Evolutionary conservation across 2,329 filamentous ascomycete species (phyloP).

Genomic region (Tolypocladium endophyticum): DNA sequence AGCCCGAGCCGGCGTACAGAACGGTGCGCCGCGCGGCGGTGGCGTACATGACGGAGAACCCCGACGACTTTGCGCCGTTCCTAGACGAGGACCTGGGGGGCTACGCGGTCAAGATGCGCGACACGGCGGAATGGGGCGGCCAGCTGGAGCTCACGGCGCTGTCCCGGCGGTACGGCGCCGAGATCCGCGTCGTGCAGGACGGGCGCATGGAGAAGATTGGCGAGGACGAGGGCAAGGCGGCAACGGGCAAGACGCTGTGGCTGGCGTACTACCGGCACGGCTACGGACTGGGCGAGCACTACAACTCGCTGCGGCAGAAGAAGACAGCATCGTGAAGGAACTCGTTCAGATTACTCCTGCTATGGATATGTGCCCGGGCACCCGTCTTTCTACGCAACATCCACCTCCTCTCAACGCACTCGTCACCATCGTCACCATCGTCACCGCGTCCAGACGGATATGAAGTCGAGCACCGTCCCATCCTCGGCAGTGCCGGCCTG

Average conservation of each 20-base stretch:
- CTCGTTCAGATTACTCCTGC: background rate
- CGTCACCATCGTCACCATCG: background rate
- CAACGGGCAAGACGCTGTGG: conserved; percentile 57
- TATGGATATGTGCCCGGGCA: background rate
- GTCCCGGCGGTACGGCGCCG: conserved; percentile 66
- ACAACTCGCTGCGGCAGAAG: conserved; percentile 67
- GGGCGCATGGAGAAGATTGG: conserved; percentile 68
- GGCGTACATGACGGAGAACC: conserved; percentile 62
- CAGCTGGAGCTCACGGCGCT: conserved; percentile 83
- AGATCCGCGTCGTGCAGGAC: conserved; percentile 79
- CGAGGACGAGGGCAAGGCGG: conserved; percentile 27
- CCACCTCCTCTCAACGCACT: background rate
- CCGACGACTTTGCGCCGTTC: conserved; percentile 77
- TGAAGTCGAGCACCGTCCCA: conserved; percentile 38
- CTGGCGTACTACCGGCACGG: conserved; percentile 91
- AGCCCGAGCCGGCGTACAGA: conserved; percentile 44
- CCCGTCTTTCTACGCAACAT: background rate
- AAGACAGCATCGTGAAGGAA: conserved; percentile 1
- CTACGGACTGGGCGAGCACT: conserved; percentile 92
- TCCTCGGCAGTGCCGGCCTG: conserved; percentile 31
- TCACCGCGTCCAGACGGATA: conserved; percentile 40
- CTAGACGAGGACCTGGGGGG: conserved; percentile 67
- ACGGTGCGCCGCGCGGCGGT: conserved; percentile 61
- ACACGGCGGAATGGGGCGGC: conserved; percentile 93
- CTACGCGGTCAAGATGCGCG: conserved; percentile 67